A percentile compares a stretch with the other conserved stretches of the same genome.
Evolutionary conservation across 2,329 filamentous ascomycete genomes (phyloP).

Genomic region (Neofusicoccum sp.): DNA sequence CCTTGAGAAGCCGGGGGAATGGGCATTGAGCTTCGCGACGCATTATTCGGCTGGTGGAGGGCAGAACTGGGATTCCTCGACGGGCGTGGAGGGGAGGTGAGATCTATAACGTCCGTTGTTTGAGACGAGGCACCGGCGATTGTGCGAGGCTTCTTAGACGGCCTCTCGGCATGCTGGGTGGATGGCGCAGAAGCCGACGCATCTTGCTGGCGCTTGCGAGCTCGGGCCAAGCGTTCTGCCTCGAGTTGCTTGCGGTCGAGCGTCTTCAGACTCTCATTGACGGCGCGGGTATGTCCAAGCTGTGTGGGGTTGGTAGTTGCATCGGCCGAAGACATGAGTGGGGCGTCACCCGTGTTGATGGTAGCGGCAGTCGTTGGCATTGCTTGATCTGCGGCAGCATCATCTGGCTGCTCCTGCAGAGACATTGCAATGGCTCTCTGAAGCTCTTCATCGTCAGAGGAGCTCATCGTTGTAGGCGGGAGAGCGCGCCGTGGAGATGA

Average conservation of each 20-base stretch:
- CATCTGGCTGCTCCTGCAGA: constrained; percentile 22
- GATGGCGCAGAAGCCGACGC: background rate
- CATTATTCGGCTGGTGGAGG: background rate
- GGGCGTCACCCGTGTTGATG: constrained; percentile 12
- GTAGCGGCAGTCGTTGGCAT: background rate
- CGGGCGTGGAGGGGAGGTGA: background rate
- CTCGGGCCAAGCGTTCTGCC: constrained; percentile 73
- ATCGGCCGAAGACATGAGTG: background rate
- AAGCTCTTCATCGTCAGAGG: constrained; percentile 33
- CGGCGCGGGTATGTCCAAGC: background rate
- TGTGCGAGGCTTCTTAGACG: background rate
- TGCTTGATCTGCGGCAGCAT: background rate
- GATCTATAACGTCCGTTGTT: background rate
- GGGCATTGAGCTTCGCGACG: background rate
- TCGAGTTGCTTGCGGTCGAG: constrained; percentile 85
- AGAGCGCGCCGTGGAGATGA: background rate
- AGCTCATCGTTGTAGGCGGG: constrained; percentile 27
- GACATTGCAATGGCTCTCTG: constrained; percentile 33
- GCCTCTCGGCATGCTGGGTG: background rate
- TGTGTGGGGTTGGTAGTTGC: constrained; percentile 8
- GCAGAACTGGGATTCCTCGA: background rate
- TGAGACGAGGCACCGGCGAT: background rate
- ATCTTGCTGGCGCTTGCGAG: constrained; percentile 59
- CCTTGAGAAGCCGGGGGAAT: background rate
- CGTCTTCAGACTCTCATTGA: constrained; percentile 32